Evolutionary conservation across 352 stramenopile genomes (phyloP).

Genomic region (Peronospora tabacina): DNA sequence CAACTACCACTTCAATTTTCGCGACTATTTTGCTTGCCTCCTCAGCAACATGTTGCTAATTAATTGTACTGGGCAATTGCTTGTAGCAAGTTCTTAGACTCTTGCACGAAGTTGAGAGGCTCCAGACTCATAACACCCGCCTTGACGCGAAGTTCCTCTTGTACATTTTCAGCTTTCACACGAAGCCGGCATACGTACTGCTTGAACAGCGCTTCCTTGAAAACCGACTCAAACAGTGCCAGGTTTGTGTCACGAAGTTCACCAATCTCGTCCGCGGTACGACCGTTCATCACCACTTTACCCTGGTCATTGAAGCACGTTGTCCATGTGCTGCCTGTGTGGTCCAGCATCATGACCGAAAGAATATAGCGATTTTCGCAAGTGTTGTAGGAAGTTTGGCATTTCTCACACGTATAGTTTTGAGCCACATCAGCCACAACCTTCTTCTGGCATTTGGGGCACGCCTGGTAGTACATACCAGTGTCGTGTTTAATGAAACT

Average conservation of each 20-base stretch:
- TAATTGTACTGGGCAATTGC: slow-evolving; percentile 65
- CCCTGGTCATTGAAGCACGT: slow-evolving; percentile 96
- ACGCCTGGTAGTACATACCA: slow-evolving; percentile 83
- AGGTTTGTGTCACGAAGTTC: slow-evolving; percentile 81
- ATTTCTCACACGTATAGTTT: slow-evolving; percentile 95
- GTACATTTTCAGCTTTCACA: slow-evolving; percentile 94
- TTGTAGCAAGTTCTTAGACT: slow-evolving; percentile 90
- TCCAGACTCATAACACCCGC: slow-evolving; percentile 86
- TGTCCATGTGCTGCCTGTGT: slow-evolving; percentile 92
- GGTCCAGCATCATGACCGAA: slow-evolving; percentile 89
- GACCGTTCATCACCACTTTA: slow-evolving; percentile 87
- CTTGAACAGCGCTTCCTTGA: slow-evolving; percentile 91
- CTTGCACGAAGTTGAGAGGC: slow-evolving; percentile 89
- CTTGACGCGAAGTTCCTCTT: slow-evolving; percentile 94
- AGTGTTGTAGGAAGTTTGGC: slow-evolving; percentile 88
- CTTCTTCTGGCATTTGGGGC: slow-evolving; percentile 88
- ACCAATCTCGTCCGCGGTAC: slow-evolving; percentile 90
- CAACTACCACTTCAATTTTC: too few relatives aligned
- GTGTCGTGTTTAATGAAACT: slow-evolving; percentile 96
- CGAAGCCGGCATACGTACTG: slow-evolving; percentile 82
- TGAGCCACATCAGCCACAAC: slow-evolving; percentile 89
- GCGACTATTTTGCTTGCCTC: too few relatives aligned
- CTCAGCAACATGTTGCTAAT: too few relatives aligned
- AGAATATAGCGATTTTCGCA: slow-evolving; percentile 96
- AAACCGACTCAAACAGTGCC: slow-evolving; percentile 87